Evolutionary conservation across 208 protist species (phyloP).

Genomic region (Sergeia podlipaevii): DNA sequence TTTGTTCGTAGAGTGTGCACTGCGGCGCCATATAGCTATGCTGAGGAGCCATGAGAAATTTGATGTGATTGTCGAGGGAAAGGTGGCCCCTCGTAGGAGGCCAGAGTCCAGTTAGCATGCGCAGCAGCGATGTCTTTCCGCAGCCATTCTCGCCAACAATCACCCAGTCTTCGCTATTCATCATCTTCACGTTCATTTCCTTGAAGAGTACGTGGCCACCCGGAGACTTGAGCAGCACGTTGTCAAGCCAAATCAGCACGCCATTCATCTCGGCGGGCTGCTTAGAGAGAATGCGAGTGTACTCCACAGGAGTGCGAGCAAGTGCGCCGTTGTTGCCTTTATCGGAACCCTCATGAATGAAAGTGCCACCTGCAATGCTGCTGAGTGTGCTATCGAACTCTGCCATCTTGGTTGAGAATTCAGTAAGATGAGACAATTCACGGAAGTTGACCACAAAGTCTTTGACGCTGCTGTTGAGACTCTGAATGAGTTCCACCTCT

Average conservation of each 20-base stretch:
- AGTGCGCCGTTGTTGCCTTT: neutral
- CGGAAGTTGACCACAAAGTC: constrained; percentile 86
- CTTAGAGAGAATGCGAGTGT: constrained; percentile 20
- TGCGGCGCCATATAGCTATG: constrained; percentile 81
- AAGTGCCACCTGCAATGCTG: constrained; percentile 64
- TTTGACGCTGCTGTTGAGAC: constrained; percentile 79
- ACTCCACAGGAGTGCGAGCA: constrained; percentile 38
- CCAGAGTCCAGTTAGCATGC: constrained; percentile 84
- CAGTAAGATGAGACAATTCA: constrained; percentile 78
- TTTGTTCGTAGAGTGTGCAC: constrained; percentile 82
- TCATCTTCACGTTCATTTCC: constrained; percentile 50
- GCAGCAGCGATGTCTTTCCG: constrained; percentile 83
- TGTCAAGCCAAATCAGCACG: constrained; percentile 44
- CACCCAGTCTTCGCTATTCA: constrained; percentile 72
- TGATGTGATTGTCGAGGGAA: constrained; percentile 33
- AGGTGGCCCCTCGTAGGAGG: constrained; percentile 44
- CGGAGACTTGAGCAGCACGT: constrained; percentile 52
- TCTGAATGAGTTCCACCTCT: constrained; percentile 75
- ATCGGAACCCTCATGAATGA: constrained; percentile 22
- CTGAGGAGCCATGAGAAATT: constrained; percentile 69
- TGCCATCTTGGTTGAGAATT: constrained; percentile 70
- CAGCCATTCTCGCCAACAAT: constrained; percentile 82
- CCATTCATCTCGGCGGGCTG: constrained; percentile 14
- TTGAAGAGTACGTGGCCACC: constrained; percentile 53
- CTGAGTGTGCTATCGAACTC: constrained; percentile 77